Evolutionary conservation across 139 green algal species (phyloP).

Genomic region (Choricystis sp.): DNA sequence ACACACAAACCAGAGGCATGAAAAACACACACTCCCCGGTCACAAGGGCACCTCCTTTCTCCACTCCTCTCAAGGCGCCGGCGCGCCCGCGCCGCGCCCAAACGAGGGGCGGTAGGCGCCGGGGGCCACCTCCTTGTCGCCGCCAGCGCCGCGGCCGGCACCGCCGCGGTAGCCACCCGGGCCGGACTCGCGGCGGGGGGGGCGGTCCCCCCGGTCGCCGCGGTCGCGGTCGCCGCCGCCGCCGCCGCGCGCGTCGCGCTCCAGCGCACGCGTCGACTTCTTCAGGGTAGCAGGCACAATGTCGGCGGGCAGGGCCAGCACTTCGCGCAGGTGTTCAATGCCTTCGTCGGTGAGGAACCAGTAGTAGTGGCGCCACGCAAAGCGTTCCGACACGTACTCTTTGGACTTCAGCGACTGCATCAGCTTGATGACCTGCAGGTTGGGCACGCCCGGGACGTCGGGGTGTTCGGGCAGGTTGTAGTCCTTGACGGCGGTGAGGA

Average conservation of each 20-base stretch:
- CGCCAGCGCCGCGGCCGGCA: constrained; percentile 28
- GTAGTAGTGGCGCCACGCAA: constrained; percentile 98
- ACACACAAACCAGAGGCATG: too few relatives aligned
- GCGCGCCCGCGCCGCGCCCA: constrained; percentile 20
- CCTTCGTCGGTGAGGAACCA: constrained; percentile 97
- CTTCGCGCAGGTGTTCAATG: constrained; percentile 96
- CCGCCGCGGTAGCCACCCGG: constrained; percentile 13
- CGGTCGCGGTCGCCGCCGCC: constrained; percentile 4
- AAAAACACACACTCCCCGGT: too few relatives aligned
- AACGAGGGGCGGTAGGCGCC: constrained; percentile 37
- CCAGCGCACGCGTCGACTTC: constrained; percentile 71
- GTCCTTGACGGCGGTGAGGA: constrained; percentile 98
- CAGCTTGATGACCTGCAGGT: constrained; percentile 60
- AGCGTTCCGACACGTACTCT: constrained; percentile 91
- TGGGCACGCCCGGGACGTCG: constrained; percentile 78
- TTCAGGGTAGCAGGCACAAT: constrained; percentile 88
- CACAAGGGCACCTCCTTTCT: too few relatives aligned
- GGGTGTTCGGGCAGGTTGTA: constrained; percentile 92
- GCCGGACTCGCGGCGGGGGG: constrained; percentile 35
- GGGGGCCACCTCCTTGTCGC: constrained; percentile 31
- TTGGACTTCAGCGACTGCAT: constrained; percentile 89
- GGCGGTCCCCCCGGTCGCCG: constrained; percentile 18
- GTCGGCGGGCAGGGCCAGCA: constrained; percentile 91
- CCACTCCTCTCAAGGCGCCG: not conserved
- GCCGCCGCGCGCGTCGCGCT: constrained; percentile 16